Base-by-base conservation (phyloP, 805 yeast species). In the Starmerella vaccinii region DNA sequence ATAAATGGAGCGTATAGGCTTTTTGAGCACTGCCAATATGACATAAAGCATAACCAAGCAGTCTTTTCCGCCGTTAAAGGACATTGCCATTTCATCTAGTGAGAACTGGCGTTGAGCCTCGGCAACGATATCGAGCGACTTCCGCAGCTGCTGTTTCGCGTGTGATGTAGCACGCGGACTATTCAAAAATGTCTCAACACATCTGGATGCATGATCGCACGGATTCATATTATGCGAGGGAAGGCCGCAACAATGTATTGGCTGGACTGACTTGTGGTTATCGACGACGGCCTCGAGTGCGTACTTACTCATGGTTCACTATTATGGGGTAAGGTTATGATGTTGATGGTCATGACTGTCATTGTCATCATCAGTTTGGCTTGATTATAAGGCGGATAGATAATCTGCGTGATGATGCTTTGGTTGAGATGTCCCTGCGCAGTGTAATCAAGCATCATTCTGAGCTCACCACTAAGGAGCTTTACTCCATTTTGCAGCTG, bases 1-100 rank as follows among this genome's bases (percentile, higher is more conserved):
- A 63, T 85, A 84, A 5, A 90, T 85, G 0, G 84, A 73, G 49
- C 75, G 46, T 18, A 58, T 34, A 1, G 55, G 13, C 66, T 57
- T n/a, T 50, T 27, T 19, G 18, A 49, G 66, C 69, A 21, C 76
- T 1, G 92, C 81, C 47, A 89, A 67, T 49, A 85, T 78, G 5
- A 92, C 62, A 15, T 87, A 70, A 49, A 92, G 73, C 82, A 90
- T 79, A 29, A 89, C 97, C 43, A 89, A 76, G 61, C 97, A 92
- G 68, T 92, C 98, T 63, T 92, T 92, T 1, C 98, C 98, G 10
- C 98, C 98, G 63, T 92, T 92, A 65, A 83, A 92, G 2, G 95
- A 84, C 13, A 92, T 72, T 0, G 97, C 82, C 13, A 66, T 54
- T 40, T 64, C 57, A 2, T 56, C 54, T 8, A 40, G 27, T 1